Evolutionary conservation across 768 basidiomycete species (phyloP), one percentile per base, ranked within the genome.

Genomic region (Russula emetica): DNA sequence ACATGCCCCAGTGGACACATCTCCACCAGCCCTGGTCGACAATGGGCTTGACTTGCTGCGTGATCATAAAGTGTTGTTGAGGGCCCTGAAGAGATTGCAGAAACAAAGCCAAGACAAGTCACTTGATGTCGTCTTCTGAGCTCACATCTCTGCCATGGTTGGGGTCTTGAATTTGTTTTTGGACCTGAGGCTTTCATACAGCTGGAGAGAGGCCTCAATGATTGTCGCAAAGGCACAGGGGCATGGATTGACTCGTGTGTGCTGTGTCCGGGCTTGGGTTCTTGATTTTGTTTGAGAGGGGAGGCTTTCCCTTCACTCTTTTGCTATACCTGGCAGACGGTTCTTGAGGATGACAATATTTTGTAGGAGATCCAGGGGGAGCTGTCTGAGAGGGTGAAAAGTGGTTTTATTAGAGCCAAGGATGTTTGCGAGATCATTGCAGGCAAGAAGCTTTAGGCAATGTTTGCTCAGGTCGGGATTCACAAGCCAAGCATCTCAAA

Each of bases 301-400:
- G 1, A 14, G 32, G 8, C 40, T 60, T 13, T 51, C 59, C 9
- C 2, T n/a, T 0, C 50, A 30, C 9, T 18, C 16, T 2, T 32
- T 20, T 8, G 28, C 14, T 5, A 16, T 4, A 10, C 13, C 0
- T n/a, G 16, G 2, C 0, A 1, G n/a, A 22, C 50, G 1, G 14
- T 40, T 1, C 28, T 60, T n/a, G 26, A 60, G 1, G 26, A 60
- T 16, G 50, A 60, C 13, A 50, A 42, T 2, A 9, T 52, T 0
- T 1, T 20, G 1, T 2, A 42, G 13, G 26, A 14, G 1, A 40
- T 52, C 3, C 24, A 60, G 14, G 11, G 22, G 0, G 4, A 8
- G 1, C 2, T 60, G 20, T 10, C 6, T 0, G 28, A 30, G 5
- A n/a, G 16, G 5, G 24, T 8, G 3, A 53, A 60, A 13, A n/a